Conservation (phyloP, 345 rosid genomes). For the Microcos paniculata region DNA sequence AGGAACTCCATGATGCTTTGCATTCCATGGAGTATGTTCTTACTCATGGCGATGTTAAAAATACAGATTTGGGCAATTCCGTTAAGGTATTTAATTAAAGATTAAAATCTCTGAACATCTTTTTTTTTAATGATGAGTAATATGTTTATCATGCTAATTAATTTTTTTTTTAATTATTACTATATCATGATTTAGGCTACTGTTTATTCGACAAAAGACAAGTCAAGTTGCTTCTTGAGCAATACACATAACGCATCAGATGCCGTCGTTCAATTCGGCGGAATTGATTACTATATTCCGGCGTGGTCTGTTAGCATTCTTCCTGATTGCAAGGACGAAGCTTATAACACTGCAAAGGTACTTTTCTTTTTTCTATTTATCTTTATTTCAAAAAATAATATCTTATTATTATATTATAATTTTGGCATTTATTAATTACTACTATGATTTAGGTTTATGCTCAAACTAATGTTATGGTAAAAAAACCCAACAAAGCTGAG, state of each 20-base stretch:
- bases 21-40: slow-evolving; percentile 53
- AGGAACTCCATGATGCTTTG: slow-evolving; percentile 55
- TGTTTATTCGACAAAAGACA: slow-evolving; percentile 29
- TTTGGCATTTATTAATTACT: not conserved
- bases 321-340: slow-evolving; percentile 56
- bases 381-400: not conserved
- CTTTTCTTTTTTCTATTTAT: too few species aligned
- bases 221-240: slow-evolving; percentile 54
- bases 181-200: slow-evolving; percentile 39
- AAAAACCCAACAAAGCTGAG: slow-evolving; percentile 22
- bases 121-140: not conserved
- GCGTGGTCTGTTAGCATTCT: slow-evolving; percentile 78
- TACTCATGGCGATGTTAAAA: slow-evolving; percentile 48
- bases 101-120: not conserved
- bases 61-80: slow-evolving; percentile 35
- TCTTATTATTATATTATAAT: not conserved
- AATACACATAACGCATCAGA: slow-evolving; percentile 44
- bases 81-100: slow-evolving; percentile 33
- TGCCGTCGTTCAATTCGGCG: slow-evolving; percentile 46
- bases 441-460: slow-evolving; percentile 35
- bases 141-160: too few species aligned
- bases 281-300: slow-evolving; percentile 40
- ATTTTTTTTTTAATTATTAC: not conserved
- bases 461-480: slow-evolving; percentile 51
- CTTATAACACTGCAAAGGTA: slow-evolving; percentile 67